Conservation (phyloP, 1,284 basidiomycete genomes). For the Leccinum subspadiceum region DNA sequence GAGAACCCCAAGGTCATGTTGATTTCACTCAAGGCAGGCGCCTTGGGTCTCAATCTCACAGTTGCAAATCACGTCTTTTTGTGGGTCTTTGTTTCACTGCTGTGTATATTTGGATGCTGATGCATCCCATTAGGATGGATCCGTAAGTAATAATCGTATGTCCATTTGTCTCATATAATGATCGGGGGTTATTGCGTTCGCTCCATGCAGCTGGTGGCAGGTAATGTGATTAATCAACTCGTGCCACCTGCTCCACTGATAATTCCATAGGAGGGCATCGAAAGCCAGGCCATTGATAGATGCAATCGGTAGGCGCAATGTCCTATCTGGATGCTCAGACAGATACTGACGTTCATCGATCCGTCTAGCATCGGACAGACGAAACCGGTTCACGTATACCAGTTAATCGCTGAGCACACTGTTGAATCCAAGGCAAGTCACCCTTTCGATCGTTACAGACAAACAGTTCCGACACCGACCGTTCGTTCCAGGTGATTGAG, state of each 20-base stretch:
- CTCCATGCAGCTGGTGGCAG: constrained; percentile 65
- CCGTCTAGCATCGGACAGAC: constrained; percentile 72
- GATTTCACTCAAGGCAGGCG: constrained; percentile 82
- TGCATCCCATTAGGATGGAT: constrained; percentile 61
- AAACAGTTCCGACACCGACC: not conserved
- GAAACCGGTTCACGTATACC: constrained; percentile 81
- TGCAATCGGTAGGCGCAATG: constrained; percentile 50
- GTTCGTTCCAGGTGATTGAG: constrained; percentile 57
- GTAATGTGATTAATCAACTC: constrained; percentile 28
- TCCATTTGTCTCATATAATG: constrained; percentile 10
- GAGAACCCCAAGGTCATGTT: constrained; percentile 78
- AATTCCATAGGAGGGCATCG: constrained; percentile 70
- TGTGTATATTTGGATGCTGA: constrained; percentile 5
- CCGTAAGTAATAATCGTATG: constrained; percentile 55
- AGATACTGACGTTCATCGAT: constrained; percentile 1
- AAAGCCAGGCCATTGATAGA: constrained; percentile 86
- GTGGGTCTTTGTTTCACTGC: constrained; percentile 43
- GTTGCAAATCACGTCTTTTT: constrained; percentile 89
- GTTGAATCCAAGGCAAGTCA: constrained; percentile 72
- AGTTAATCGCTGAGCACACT: constrained; percentile 84
- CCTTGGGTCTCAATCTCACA: constrained; percentile 84
- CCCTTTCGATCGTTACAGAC: not conserved
- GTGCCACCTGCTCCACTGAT: constrained; percentile 13
- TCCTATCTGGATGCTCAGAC: not conserved
- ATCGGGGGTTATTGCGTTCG: constrained; percentile 4